Conservation (phyloP, 163 green algal genomes). For the Scenedesmus sp. region DNA sequence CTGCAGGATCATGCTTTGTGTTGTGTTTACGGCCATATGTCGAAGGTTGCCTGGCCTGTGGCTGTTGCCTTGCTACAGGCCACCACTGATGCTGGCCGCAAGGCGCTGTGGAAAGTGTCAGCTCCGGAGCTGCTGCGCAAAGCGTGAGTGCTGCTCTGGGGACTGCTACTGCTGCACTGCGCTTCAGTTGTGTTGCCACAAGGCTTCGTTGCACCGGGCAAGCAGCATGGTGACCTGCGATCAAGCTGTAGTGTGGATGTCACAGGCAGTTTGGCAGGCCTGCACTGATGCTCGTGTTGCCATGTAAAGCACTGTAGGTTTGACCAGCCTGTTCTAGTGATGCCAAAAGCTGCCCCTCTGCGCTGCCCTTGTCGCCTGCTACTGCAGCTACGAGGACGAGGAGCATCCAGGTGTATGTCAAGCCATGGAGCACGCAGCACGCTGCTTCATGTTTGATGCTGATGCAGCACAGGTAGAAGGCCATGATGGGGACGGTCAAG, state of each 20-base stretch:
- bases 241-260: too few relatives aligned
- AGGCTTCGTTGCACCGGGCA: too few relatives aligned
- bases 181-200: neutral
- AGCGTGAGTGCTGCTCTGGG: constrained; percentile 13
- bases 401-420: constrained; percentile 70
- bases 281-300: too few relatives aligned
- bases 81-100: constrained; percentile 29
- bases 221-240: too few relatives aligned
- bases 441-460: constrained; percentile 66
- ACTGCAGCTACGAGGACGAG: constrained; percentile 80
- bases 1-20: too few relatives aligned
- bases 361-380: neutral
- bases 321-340: neutral
- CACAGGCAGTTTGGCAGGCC: neutral
- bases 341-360: neutral
- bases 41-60: neutral
- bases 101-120: constrained; percentile 42
- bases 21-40: too few relatives aligned
- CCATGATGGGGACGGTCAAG: constrained; percentile 8
- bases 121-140: constrained; percentile 12
- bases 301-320: too few relatives aligned
- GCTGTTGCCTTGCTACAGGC: constrained; percentile 1
- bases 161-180: neutral
- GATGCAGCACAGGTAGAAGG: constrained; percentile 47
- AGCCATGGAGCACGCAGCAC: constrained; percentile 78